Evolutionary conservation across 2,329 filamentous ascomycete genomes (phyloP).

Genomic region (Xylogone sp.): DNA sequence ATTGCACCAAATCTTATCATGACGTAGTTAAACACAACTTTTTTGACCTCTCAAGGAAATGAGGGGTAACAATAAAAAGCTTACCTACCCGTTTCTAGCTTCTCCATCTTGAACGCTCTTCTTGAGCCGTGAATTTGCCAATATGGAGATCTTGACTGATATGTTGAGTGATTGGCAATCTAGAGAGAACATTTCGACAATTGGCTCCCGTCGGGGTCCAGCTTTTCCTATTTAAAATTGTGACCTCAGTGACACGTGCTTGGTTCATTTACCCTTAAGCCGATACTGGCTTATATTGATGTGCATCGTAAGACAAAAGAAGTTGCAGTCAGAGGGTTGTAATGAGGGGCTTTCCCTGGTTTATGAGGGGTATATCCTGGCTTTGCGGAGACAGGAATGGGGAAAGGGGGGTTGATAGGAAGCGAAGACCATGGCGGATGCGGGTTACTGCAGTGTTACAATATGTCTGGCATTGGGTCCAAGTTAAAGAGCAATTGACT

Average conservation of each 20-base stretch:
- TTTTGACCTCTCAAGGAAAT: not conserved
- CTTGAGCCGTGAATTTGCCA: not conserved
- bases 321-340: no score
- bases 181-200: not conserved
- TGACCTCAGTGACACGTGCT: no score
- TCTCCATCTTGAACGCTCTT: not conserved
- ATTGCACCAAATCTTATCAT: not conserved
- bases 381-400: not conserved
- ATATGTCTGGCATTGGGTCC: not conserved
- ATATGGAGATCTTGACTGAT: not conserved
- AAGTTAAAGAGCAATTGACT: no score
- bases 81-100: not conserved
- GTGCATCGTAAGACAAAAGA: no score
- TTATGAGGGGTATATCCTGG: not conserved
- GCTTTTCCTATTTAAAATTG: no score
- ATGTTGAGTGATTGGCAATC: not conserved
- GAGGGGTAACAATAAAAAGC: not conserved
- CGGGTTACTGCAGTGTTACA: not conserved
- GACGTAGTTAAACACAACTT: not conserved
- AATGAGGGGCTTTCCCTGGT: not conserved
- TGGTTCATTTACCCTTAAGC: no score
- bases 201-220: no score
- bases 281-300: no score
- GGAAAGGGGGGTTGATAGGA: not conserved
- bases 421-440: not conserved